Evolutionary conservation across 2,329 filamentous ascomycete species (phyloP).

Genomic region (Zasmidium angulare): DNA sequence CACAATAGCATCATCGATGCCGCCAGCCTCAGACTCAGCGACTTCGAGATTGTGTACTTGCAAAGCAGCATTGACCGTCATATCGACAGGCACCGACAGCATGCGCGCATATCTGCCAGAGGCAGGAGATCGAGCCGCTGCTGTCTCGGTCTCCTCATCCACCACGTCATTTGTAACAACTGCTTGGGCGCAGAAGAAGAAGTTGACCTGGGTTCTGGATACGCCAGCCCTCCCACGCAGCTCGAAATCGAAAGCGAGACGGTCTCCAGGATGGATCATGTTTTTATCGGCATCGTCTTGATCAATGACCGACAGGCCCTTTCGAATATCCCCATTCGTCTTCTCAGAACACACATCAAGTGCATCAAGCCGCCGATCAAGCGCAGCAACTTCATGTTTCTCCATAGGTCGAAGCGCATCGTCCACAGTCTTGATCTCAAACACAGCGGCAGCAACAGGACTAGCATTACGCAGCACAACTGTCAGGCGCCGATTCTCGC

Average conservation of each 20-base stretch:
- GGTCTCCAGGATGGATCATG: slow-evolving; percentile 52
- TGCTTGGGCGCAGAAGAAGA: slow-evolving; percentile 59
- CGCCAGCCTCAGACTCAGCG: slow-evolving; percentile 57
- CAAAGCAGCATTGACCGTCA: slow-evolving; percentile 90
- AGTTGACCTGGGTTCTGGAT: slow-evolving; percentile 73
- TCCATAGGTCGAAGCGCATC: slow-evolving; percentile 6
- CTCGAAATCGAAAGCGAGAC: slow-evolving; percentile 75
- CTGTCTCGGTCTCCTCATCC: slow-evolving; percentile 1
- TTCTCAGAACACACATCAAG: no score
- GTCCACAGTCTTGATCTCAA: slow-evolving; percentile 26
- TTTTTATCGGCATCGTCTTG: slow-evolving; percentile 7
- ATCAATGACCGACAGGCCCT: not conserved
- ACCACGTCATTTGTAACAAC: slow-evolving; percentile 10
- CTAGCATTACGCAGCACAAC: slow-evolving; percentile 81
- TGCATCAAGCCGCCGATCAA: no score
- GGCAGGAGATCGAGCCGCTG: not conserved
- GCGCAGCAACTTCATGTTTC: not conserved
- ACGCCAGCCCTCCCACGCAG: slow-evolving; percentile 83
- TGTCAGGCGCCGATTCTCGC: slow-evolving; percentile 74
- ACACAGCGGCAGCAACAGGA: slow-evolving; percentile 72
- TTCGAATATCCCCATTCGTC: not conserved
- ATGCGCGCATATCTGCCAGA: slow-evolving; percentile 20
- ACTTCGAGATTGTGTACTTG: slow-evolving; percentile 80
- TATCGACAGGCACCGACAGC: slow-evolving; percentile 72
- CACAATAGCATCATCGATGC: slow-evolving; percentile 65